Evolutionary conservation across 2,329 filamentous ascomycete genomes (phyloP).

Genomic region (Pyrenochaeta sp.): DNA sequence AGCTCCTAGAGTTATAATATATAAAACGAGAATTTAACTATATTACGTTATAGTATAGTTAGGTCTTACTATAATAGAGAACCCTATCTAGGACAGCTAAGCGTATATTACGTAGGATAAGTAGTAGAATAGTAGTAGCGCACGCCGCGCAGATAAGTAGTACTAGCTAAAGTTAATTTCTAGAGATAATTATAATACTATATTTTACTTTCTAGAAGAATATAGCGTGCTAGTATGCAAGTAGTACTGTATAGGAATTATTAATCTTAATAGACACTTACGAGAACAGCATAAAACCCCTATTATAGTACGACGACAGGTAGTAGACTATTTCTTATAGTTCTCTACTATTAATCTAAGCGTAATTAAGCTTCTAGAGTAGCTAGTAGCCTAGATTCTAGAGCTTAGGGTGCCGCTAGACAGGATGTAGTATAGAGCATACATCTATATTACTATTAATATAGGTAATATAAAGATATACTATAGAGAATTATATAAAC

Average conservation of each 20-base stretch:
- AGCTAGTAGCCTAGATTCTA: background rate
- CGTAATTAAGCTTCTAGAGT: conserved; percentile 3
- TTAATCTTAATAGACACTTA: background rate
- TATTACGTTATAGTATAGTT: too few species aligned
- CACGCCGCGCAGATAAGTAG: too few species aligned
- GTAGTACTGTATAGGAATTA: background rate
- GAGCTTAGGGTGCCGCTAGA: conserved; percentile 1
- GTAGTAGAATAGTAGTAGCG: too few species aligned
- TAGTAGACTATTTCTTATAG: background rate
- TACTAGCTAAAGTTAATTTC: too few species aligned
- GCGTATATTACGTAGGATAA: too few species aligned
- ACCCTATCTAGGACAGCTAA: too few species aligned
- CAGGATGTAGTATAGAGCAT: background rate
- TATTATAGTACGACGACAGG: background rate
- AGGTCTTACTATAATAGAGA: too few species aligned
- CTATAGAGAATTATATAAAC: conserved; percentile 1
- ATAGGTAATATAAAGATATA: background rate
- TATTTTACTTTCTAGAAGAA: background rate
- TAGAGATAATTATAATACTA: too few species aligned
- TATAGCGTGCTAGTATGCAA: background rate
- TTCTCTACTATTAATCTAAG: background rate
- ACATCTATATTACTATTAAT: background rate
- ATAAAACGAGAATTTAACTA: too few species aligned
- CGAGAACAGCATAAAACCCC: background rate
- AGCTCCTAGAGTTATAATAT: too few species aligned